Evolutionary conservation across 805 yeast species (phyloP).

Genomic region (Starmerella lactis-condensi): DNA sequence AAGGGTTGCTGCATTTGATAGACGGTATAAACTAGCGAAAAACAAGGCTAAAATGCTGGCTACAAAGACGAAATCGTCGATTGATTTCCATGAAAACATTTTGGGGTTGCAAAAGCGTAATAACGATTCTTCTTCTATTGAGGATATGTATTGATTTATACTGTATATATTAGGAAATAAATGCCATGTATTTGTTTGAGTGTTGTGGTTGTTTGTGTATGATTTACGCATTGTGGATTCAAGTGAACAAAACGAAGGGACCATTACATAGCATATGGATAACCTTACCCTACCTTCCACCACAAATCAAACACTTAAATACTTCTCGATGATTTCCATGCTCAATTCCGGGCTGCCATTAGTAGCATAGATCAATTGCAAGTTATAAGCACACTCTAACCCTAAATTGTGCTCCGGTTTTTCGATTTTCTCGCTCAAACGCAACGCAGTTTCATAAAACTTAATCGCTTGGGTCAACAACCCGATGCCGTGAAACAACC

Average conservation of each 20-base stretch:
- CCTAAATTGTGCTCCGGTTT: conserved; percentile 37
- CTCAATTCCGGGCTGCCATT: conserved; percentile 59
- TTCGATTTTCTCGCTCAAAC: conserved; percentile 14
- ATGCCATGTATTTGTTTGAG: too few relatives aligned
- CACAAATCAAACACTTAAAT: conserved; percentile 32
- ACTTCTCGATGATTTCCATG: conserved; percentile 41
- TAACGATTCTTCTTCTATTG: conserved; percentile 21
- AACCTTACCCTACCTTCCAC: conserved; percentile 4
- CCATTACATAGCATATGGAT: neutral
- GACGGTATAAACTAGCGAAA: conserved; percentile 33
- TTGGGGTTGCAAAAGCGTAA: conserved; percentile 17
- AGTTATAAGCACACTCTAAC: conserved; percentile 71
- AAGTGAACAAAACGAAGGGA: neutral
- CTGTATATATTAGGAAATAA: too few relatives aligned
- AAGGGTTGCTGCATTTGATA: conserved; percentile 39
- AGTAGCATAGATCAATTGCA: conserved; percentile 52
- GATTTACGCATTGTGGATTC: too few relatives aligned
- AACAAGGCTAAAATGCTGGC: conserved; percentile 43
- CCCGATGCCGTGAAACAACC: conserved; percentile 71
- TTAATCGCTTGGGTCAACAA: conserved; percentile 51
- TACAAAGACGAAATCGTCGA: conserved; percentile 17
- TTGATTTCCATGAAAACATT: conserved; percentile 24
- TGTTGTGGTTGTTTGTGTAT: too few relatives aligned
- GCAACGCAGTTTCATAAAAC: conserved; percentile 50
- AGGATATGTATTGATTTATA: conserved; percentile 16